phyloP scores from a whole-genome alignment of 2,329 filamentous ascomycete species.

The Penicillium hesseltinei region DNA sequence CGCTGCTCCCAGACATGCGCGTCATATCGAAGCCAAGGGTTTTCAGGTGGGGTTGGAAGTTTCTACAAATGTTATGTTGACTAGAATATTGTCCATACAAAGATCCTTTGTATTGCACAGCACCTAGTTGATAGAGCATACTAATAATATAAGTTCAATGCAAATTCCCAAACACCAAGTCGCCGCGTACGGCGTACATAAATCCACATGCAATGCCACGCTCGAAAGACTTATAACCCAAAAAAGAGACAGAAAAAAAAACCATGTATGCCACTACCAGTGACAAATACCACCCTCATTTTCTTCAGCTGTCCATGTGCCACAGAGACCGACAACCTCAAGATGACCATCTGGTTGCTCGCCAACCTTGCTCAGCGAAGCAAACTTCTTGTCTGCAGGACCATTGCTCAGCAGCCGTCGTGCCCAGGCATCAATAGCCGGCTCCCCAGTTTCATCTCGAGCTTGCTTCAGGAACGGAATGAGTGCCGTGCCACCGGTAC shows the following conservation, averaged over 20 bases:
- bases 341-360: conserved; percentile 55
- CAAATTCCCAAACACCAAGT: neutral
- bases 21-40: neutral
- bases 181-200: neutral
- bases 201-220: conserved; percentile 17
- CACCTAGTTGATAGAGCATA: neutral
- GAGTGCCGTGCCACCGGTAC: conserved; percentile 88
- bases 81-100: neutral
- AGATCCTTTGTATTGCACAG: neutral
- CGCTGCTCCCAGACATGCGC: neutral
- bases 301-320: conserved; percentile 86
- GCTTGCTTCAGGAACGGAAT: conserved; percentile 97
- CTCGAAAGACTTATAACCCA: conserved; percentile 9
- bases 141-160: neutral
- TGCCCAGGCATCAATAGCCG: conserved; percentile 71
- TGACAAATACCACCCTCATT: conserved; percentile 63
- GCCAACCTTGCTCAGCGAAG: conserved; percentile 52
- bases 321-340: conserved; percentile 70
- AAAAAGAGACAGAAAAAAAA: neutral
- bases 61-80: neutral
- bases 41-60: neutral
- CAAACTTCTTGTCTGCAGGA: conserved; percentile 37
- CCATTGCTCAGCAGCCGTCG: conserved; percentile 57
- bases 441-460: conserved; percentile 90
- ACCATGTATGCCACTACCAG: conserved; percentile 40